A percentile compares a stretch with the other conserved stretches of the same genome.
phyloP scores from a whole-genome alignment of 331 rosid genomes.

The Ulmus americana region DNA sequence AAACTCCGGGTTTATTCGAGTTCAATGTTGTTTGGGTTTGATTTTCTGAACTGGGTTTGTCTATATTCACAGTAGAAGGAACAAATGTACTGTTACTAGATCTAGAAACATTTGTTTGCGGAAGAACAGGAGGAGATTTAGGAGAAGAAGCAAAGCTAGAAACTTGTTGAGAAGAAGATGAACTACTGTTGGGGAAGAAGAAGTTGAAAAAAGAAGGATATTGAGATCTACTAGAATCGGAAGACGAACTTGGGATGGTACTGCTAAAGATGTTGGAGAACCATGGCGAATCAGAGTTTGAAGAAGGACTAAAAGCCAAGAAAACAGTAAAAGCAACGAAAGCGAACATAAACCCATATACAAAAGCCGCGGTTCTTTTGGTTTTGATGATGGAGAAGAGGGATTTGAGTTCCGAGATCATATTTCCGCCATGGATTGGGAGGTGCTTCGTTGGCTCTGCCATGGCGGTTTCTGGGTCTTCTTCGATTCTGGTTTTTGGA shows the following conservation, averaged over 20 bases:
- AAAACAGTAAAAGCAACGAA: slow-evolving; percentile 65
- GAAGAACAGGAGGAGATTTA: slow-evolving; percentile 36
- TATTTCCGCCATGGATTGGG: slow-evolving; percentile 37
- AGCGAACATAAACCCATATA: slow-evolving; percentile 53
- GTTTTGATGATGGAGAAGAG: slow-evolving; percentile 56
- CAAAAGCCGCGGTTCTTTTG: slow-evolving; percentile 53
- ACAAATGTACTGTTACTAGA: slow-evolving; percentile 39
- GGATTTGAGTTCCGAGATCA: slow-evolving; percentile 47
- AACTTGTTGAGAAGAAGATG: slow-evolving; percentile 17
- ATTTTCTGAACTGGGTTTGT: slow-evolving; percentile 23
- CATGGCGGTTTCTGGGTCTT: slow-evolving; percentile 31
- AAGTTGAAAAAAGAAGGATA: slow-evolving; percentile 35
- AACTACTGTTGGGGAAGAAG: slow-evolving; percentile 40
- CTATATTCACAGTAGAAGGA: slow-evolving; percentile 14
- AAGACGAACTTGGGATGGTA: slow-evolving; percentile 5
- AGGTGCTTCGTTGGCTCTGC: slow-evolving; percentile 64
- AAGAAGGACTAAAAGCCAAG: slow-evolving; percentile 59
- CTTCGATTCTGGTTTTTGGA: not conserved
- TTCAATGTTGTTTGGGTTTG: slow-evolving; percentile 20
- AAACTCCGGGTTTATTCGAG: slow-evolving; percentile 20
- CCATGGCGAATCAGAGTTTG: slow-evolving; percentile 51
- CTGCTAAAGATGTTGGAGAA: slow-evolving; percentile 48
- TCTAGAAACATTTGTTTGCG: slow-evolving; percentile 35
- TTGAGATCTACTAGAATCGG: slow-evolving; percentile 37
- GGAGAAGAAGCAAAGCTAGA: slow-evolving; percentile 5